Evolutionary conservation across 2,329 filamentous ascomycete species (phyloP).

Genomic region (Iodosphaeria phyllophila): DNA sequence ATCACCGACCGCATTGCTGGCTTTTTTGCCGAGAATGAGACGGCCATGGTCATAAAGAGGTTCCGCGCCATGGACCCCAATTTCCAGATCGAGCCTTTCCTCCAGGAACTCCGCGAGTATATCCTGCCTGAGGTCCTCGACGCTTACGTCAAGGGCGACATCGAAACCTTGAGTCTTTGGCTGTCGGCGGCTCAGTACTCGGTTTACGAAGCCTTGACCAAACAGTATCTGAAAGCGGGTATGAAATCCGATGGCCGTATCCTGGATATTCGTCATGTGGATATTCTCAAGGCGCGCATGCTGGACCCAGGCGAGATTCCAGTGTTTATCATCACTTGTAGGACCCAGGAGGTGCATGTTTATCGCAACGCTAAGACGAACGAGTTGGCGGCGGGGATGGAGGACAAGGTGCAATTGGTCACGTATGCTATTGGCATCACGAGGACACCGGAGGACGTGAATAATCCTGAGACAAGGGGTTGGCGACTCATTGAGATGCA

Average conservation of each 20-base stretch:
- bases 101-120: constrained; percentile 91
- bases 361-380: constrained; percentile 84
- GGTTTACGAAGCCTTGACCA: constrained; percentile 89
- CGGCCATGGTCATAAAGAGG: constrained; percentile 92
- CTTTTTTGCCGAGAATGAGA: constrained; percentile 98
- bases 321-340: constrained; percentile 91
- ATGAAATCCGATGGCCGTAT: constrained; percentile 91
- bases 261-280: constrained; percentile 85
- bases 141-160: constrained; percentile 92
- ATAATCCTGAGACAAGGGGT: constrained; percentile 87
- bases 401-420: constrained; percentile 95
- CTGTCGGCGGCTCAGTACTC: constrained; percentile 90
- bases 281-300: constrained; percentile 65
- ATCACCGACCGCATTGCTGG: constrained; percentile 86
- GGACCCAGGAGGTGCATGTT: constrained; percentile 94
- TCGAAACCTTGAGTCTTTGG: constrained; percentile 82
- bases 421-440: constrained; percentile 97
- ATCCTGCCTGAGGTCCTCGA: constrained; percentile 94
- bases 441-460: constrained; percentile 82
- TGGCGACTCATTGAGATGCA: constrained; percentile 98
- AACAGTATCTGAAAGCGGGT: constrained; percentile 86
- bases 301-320: constrained; percentile 76
- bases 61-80: constrained; percentile 89
- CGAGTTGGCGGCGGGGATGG: constrained; percentile 87
- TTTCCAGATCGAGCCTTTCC: constrained; percentile 89